These are phyloP conservation scores for Austroboletus festivus DNA, from an alignment of 768 basidiomycete species.

Conservation along the genomic window DNA sequence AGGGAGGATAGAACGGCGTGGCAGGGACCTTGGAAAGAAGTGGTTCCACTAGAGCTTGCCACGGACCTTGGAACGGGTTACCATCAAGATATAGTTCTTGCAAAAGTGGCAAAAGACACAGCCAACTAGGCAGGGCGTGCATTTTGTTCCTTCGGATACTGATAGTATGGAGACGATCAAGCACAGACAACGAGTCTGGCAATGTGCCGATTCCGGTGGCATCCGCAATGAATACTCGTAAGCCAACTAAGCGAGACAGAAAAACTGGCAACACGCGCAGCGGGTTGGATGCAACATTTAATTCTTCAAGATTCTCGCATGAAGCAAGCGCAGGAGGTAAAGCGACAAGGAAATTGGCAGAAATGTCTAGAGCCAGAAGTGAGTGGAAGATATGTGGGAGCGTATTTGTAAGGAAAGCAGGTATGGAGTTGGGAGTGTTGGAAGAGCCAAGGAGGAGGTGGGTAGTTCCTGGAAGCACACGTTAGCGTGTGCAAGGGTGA, in stretches of 20 bases:
- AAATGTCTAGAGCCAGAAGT: conserved; percentile 91
- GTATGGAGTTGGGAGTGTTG: conserved; percentile 71
- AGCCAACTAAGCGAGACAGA: conserved; percentile 67
- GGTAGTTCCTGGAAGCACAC: conserved; percentile 66
- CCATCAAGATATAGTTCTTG: conserved; percentile 91
- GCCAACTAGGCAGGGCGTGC: conserved; percentile 88
- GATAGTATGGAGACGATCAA: conserved; percentile 83
- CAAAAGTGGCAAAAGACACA: conserved; percentile 80
- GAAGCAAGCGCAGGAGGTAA: conserved; percentile 80
- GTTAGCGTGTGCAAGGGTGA: not conserved
- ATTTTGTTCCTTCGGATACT: conserved; percentile 88
- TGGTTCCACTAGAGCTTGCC: conserved; percentile 86
- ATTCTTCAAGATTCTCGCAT: conserved; percentile 83
- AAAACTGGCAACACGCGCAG: conserved; percentile 90
- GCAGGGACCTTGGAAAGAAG: conserved; percentile 62
- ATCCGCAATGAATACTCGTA: conserved; percentile 92
- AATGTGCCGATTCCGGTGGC: conserved; percentile 77
- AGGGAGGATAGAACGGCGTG: conserved; percentile 62
- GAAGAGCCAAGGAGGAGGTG: conserved; percentile 90
- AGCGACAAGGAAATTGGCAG: conserved; percentile 79
- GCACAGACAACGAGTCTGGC: conserved; percentile 67
- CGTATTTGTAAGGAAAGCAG: conserved; percentile 63
- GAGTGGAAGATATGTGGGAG: conserved; percentile 73
- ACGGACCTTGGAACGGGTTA: conserved; percentile 93
- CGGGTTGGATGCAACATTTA: conserved; percentile 90